A percentile compares a stretch with the other conserved stretches of the same genome.
Conservation (phyloP, 805 yeast genomes). For the Metschnikowia rubicola region DNA sequence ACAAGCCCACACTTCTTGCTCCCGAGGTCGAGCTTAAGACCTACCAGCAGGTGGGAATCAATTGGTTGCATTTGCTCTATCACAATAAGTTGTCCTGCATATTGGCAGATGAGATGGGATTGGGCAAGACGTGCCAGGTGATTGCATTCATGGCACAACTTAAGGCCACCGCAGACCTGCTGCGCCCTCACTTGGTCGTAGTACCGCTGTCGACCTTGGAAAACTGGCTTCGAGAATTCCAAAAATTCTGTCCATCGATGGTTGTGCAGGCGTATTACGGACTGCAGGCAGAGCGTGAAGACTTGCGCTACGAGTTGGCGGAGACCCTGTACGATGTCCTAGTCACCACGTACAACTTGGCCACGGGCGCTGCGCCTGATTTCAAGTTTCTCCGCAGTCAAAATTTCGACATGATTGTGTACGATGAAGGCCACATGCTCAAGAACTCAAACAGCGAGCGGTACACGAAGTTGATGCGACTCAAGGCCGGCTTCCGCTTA, state of each 20-base stretch:
- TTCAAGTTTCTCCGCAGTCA: constrained; percentile 70
- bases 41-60: constrained; percentile 95
- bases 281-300: constrained; percentile 76
- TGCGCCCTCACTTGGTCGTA: constrained; percentile 87
- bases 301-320: constrained; percentile 65
- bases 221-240: constrained; percentile 94
- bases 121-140: constrained; percentile 96
- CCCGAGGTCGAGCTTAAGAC: constrained; percentile 67
- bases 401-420: constrained; percentile 82
- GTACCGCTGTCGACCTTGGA: constrained; percentile 97
- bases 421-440: constrained; percentile 97
- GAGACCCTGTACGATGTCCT: constrained; percentile 73
- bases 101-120: constrained; percentile 97
- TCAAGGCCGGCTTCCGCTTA: constrained; percentile 79
- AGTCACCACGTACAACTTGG: constrained; percentile 90
- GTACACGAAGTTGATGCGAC: constrained; percentile 78
- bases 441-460: constrained; percentile 88
- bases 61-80: constrained; percentile 85
- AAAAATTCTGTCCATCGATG: constrained; percentile 78
- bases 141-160: constrained; percentile 86
- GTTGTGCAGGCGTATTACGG: constrained; percentile 94
- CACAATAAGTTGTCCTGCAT: constrained; percentile 82
- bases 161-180: constrained; percentile 52
- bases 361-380: constrained; percentile 83
- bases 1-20: constrained; percentile 68